Base-by-base conservation (phyloP, 495 filamentous ascomycete species). In the Amorphotheca resinae region DNA sequence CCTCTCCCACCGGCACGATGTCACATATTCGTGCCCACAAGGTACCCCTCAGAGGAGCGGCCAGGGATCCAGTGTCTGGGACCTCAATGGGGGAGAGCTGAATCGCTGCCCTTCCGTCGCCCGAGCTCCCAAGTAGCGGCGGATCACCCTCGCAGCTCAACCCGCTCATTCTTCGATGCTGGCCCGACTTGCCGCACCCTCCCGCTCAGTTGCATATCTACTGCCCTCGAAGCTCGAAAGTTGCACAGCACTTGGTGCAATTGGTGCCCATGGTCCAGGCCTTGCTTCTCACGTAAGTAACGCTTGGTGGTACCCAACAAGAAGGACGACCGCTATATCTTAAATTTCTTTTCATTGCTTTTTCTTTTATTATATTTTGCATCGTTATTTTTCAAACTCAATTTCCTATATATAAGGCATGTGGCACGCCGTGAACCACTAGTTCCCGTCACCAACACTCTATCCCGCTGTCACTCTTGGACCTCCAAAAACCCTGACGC, bases 61-160 rank as follows among this genome's bases (percentile, higher is more conserved):
- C n/a, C n/a, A n/a, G n/a, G n/a, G n/a, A n/a, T n/a, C n/a, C n/a
- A n/a, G n/a, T n/a, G n/a, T n/a, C n/a, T n/a, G n/a, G n/a, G n/a
- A n/a, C n/a, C n/a, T n/a, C n/a, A n/a, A n/a, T n/a, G n/a, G n/a
- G n/a, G n/a, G n/a, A n/a, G n/a, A n/a, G n/a, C n/a, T n/a, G n/a
- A n/a, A n/a, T n/a, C n/a, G n/a, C n/a, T n/a, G n/a, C n/a, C n/a
- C n/a, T n/a, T n/a, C n/a, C n/a, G n/a, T n/a, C n/a, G n/a, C n/a
- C n/a, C n/a, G n/a, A n/a, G n/a, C n/a, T n/a, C n/a, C n/a, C n/a
- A n/a, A n/a, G n/a, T n/a, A n/a, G n/a, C n/a, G 45, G 50, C 49
- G 45, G 50, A 53, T 53, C 50, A 49, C 28, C 50, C 50, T 53
- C 50, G 50, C 50, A 53, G 41, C 50, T 45, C 33, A 23, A 33